A percentile compares a stretch with the other conserved stretches of the same genome.
Conservation (phyloP, 345 rosid species). For the Cochlearia excelsa region DNA sequence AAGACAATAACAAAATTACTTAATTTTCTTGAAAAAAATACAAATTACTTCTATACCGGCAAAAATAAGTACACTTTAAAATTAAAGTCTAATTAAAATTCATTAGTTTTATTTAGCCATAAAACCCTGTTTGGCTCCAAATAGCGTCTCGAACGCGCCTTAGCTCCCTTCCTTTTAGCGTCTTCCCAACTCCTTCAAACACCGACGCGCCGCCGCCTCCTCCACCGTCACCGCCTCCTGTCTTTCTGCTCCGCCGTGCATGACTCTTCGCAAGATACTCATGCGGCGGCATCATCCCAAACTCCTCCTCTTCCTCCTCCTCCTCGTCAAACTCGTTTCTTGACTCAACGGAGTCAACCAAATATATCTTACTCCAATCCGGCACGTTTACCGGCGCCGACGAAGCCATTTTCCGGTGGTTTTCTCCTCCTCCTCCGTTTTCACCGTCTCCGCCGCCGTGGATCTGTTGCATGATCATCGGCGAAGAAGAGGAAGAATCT, state of each 20-base stretch:
- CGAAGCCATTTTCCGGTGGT: constrained; percentile 20
- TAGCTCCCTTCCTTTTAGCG: constrained; percentile 91
- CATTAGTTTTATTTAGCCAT: constrained; percentile 40
- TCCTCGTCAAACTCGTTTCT: constrained; percentile 59
- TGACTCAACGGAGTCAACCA: constrained; percentile 75
- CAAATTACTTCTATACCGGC: constrained; percentile 27
- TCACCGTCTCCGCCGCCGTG: constrained; percentile 42
- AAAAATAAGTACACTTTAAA: constrained; percentile 27
- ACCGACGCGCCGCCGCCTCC: constrained; percentile 56
- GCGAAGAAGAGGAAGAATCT: constrained; percentile 37
- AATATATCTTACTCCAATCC: constrained; percentile 85
- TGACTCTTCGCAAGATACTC: constrained; percentile 77
- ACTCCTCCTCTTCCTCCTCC: constrained; percentile 43
- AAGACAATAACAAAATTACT: no score
- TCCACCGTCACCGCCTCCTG: constrained; percentile 29
- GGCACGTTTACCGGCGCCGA: constrained; percentile 94
- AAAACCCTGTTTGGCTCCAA: constrained; percentile 90
- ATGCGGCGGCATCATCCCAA: constrained; percentile 86
- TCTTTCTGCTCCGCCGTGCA: constrained; percentile 49
- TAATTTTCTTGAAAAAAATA: no score
- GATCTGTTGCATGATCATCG: constrained; percentile 67
- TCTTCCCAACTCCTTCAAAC: constrained; percentile 83
- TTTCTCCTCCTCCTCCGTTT: constrained; percentile 35
- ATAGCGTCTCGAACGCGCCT: constrained; percentile 89
- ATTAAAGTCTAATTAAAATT: constrained; percentile 4